A percentile compares a stretch with the other conserved stretches of the same genome.
Conservation (phyloP, 176 grass and related monocot genomes). For the Phoenix roebelenii region DNA sequence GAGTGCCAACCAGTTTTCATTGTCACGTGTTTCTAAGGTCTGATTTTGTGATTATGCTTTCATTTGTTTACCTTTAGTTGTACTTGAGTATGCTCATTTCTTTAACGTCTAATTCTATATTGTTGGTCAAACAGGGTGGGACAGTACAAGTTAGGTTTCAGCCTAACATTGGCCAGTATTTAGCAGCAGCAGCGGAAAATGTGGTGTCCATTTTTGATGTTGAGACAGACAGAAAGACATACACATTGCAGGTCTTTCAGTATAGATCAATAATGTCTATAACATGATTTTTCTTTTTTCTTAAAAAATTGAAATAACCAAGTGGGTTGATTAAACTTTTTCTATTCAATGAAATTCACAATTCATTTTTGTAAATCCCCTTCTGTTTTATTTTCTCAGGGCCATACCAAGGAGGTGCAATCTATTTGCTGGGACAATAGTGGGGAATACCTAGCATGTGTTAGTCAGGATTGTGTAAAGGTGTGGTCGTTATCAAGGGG, state of each 20-base stretch:
- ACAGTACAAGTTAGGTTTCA: conserved; percentile 92
- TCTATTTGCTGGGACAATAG: conserved; percentile 94
- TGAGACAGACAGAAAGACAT: conserved; percentile 58
- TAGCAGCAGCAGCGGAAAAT: conserved; percentile 76
- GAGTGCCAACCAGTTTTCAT: conserved; percentile 36
- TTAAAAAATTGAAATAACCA: no score
- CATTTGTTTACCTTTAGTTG: background rate
- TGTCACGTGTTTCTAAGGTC: conserved; percentile 53
- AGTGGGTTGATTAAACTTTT: no score
- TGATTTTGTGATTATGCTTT: conserved; percentile 4
- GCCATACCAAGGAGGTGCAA: conserved; percentile 66
- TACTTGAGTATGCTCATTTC: background rate
- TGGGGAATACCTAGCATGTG: conserved; percentile 75
- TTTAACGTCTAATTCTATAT: no score
- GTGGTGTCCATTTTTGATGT: conserved; percentile 73
- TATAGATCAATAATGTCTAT: conserved; percentile 5
- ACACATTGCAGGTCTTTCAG: conserved; percentile 55
- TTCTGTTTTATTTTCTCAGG: conserved; percentile 36
- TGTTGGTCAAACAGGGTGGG: background rate
- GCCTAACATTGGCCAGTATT: conserved; percentile 55
- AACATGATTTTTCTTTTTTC: background rate
- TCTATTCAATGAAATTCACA: background rate
- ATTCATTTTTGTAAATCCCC: background rate
- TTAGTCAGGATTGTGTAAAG: conserved; percentile 94
- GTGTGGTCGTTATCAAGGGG: conserved; percentile 79